These are phyloP conservation scores for Primulina huaijiensis DNA, from an alignment of 257 asterid genomes.

Conservation along the genomic window DNA sequence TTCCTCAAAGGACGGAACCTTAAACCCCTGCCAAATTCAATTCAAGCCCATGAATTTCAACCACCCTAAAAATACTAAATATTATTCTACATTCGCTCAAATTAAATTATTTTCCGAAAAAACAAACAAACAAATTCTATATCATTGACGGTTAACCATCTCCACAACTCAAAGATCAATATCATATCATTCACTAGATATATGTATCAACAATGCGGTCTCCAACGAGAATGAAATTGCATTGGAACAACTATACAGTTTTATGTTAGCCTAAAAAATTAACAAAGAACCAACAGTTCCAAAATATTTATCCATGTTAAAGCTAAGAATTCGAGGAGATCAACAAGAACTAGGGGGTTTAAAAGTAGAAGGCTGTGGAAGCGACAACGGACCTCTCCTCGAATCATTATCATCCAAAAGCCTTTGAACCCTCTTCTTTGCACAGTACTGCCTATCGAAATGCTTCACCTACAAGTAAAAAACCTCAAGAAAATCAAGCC, in stretches of 20 bases:
- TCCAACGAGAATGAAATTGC: background rate
- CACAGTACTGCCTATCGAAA: constrained; percentile 93
- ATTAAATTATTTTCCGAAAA: background rate
- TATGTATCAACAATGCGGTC: constrained; percentile 8
- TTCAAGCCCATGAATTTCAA: constrained; percentile 38
- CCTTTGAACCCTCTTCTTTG: constrained; percentile 77
- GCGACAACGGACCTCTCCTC: constrained; percentile 93
- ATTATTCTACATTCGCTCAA: background rate
- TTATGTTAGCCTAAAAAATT: background rate
- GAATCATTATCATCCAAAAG: constrained; percentile 82
- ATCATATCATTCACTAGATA: constrained; percentile 1
- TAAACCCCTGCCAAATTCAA: constrained; percentile 72
- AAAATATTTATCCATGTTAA: background rate
- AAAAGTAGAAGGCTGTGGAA: constrained; percentile 70
- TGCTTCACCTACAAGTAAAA: constrained; percentile 67
- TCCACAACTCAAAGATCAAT: background rate
- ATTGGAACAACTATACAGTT: background rate
- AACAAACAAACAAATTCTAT: background rate
- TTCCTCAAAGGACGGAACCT: constrained; percentile 38
- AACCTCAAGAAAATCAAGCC: background rate
- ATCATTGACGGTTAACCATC: background rate
- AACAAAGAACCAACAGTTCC: background rate
- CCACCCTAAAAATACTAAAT: constrained; percentile 10
- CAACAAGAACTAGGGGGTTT: constrained; percentile 37
- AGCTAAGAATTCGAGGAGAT: constrained; percentile 10